A percentile compares a stretch with the other conserved stretches of the same genome.
Conservation (phyloP, 192 early-diverging fungal genomes). For the Podila verticillata region DNA sequence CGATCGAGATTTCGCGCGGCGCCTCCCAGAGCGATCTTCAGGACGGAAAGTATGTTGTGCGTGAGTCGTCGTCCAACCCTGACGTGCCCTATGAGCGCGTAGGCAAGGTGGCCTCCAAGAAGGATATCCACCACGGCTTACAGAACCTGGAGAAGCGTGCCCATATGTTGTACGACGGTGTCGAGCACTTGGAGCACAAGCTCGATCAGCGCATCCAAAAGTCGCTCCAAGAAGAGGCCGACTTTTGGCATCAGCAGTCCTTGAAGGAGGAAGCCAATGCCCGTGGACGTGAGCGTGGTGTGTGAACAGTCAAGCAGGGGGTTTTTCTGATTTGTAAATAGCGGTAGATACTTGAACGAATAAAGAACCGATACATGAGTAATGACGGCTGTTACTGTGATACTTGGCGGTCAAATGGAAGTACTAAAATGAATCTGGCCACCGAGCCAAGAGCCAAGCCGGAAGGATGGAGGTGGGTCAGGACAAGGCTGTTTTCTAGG, state of each 20-base stretch:
- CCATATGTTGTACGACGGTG: slow-evolving; percentile 38
- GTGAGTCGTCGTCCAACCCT: not conserved
- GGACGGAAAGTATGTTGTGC: slow-evolving; percentile 32
- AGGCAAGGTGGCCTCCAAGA: slow-evolving; percentile 9
- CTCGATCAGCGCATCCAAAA: slow-evolving; percentile 32
- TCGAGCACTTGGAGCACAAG: slow-evolving; percentile 38
- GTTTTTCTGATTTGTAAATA: too few species aligned
- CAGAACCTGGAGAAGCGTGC: slow-evolving; percentile 40
- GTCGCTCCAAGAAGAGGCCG: slow-evolving; percentile 31
- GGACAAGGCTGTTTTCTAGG: too few species aligned
- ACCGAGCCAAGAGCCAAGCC: too few species aligned
- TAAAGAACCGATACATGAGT: too few species aligned
- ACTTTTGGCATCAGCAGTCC: slow-evolving; percentile 49
- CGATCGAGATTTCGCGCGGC: slow-evolving; percentile 19
- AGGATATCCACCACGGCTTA: slow-evolving; percentile 19
- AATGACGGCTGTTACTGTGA: too few species aligned
- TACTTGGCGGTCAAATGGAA: too few species aligned
- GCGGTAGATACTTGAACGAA: too few species aligned
- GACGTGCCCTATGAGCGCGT: slow-evolving; percentile 14
- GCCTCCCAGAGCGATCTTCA: slow-evolving; percentile 16
- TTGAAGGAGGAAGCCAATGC: slow-evolving; percentile 42
- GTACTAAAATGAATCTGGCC: too few species aligned
- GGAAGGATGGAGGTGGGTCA: too few species aligned
- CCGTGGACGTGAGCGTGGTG: slow-evolving; percentile 28
- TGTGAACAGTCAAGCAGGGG: slow-evolving; percentile 3